These are phyloP conservation scores for Nannizziopsis barbatae DNA, from an alignment of 2,329 filamentous ascomycete genomes.

Conservation along the genomic window DNA sequence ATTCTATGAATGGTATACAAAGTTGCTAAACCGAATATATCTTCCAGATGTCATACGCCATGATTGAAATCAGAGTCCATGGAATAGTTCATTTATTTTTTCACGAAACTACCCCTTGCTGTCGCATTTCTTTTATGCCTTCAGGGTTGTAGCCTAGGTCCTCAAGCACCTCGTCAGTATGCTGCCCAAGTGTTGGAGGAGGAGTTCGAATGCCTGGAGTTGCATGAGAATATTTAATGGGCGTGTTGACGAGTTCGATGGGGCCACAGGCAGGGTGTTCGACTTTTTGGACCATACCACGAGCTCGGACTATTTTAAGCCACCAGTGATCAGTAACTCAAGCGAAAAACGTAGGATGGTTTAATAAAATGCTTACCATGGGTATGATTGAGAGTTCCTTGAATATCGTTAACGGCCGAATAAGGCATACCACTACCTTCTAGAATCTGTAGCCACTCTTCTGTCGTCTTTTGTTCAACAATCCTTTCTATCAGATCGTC, in stretches of 20 bases:
- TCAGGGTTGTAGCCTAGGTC: slow-evolving; percentile 48
- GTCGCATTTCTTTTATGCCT: slow-evolving; percentile 52
- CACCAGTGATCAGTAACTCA: slow-evolving; percentile 2
- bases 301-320: slow-evolving; percentile 46
- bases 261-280: slow-evolving; percentile 73
- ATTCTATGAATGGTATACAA: background rate
- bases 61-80: background rate
- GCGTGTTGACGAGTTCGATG: slow-evolving; percentile 84
- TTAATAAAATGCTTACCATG: slow-evolving; percentile 49
- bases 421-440: slow-evolving; percentile 93
- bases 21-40: background rate
- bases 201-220: slow-evolving; percentile 63
- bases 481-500: slow-evolving; percentile 68
- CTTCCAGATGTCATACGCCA: background rate
- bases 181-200: slow-evolving; percentile 76
- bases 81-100: background rate
- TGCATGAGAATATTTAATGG: slow-evolving; percentile 83
- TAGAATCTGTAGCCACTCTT: slow-evolving; percentile 75
- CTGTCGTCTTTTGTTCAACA: slow-evolving; percentile 65
- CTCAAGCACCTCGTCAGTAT: slow-evolving; percentile 65
- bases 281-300: slow-evolving; percentile 81
- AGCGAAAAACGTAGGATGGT: background rate
- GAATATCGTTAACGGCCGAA: slow-evolving; percentile 86
- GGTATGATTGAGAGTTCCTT: slow-evolving; percentile 68
- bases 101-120: slow-evolving; percentile 55